phyloP scores from a whole-genome alignment of 108 stramenopile species.

The Cyclostephanos invisitatus region DNA sequence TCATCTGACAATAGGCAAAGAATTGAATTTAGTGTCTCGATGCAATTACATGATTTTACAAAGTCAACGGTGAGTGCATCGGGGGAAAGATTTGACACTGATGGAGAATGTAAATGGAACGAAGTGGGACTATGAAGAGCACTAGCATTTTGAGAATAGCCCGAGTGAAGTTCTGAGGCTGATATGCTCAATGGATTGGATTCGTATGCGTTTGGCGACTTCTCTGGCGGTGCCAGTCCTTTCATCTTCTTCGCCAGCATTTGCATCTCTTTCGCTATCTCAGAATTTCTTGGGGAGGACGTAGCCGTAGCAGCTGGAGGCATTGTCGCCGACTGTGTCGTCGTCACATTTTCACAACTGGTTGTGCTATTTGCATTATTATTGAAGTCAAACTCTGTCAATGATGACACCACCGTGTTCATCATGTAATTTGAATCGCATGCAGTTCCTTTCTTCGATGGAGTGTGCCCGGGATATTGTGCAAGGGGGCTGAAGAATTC shows the following conservation, averaged over 20 bases:
- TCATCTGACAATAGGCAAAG: constrained; percentile 8
- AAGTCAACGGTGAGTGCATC: constrained; percentile 36
- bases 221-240: not conserved
- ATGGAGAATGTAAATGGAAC: constrained; percentile 19
- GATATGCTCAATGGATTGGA: not conserved
- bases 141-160: constrained; percentile 1
- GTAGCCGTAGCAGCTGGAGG: not conserved
- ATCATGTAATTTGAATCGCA: constrained; percentile 9
- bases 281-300: not conserved
- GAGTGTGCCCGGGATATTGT: constrained; percentile 5
- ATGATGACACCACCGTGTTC: not conserved
- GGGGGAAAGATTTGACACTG: constrained; percentile 23
- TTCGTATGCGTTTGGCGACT: not conserved
- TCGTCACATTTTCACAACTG: not conserved
- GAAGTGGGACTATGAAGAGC: not conserved
- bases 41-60: constrained; percentile 20
- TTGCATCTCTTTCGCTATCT: not conserved
- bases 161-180: not conserved
- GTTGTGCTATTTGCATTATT: not conserved
- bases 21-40: constrained; percentile 19
- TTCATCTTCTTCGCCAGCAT: not conserved
- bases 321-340: not conserved
- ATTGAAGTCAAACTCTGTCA: constrained; percentile 11
- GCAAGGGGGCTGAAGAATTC: constrained; percentile 38
- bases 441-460: not conserved